Evolutionary conservation across 805 yeast species (phyloP), one percentile per base, ranked within the genome.

Genomic region (Trichomonascus vanleenenianus): DNA sequence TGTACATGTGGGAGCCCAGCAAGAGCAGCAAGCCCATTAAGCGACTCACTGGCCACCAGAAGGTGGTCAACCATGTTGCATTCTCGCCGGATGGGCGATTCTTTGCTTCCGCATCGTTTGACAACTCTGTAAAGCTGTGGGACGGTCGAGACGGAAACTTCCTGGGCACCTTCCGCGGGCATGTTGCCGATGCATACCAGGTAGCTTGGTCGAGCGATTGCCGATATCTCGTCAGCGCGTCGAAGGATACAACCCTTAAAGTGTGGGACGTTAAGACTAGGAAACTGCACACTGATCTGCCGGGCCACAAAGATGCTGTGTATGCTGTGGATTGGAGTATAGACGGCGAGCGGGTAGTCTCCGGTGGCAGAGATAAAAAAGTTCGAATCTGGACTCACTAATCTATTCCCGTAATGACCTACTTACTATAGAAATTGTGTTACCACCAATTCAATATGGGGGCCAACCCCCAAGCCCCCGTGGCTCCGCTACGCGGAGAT

Each of bases 171-270:
- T 79, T 93, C 58, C 72, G 98, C 53, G 98, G 98, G 1, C 98
- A 93, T 62, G 98, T 93, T 48, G 96, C 97, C 0, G 87, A 97
- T 2, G 98, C 93, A 0, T 93, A 93, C 63, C 97, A 91, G 66
- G 87, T 95, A 3, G 86, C 97, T 0, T 93, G 98, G 98, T 87
- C 96, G 2, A 82, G 96, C 1, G 98, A 93, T 60, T 85, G 91
- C 63, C 72, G 98, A 55, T 68, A 91, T 32, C 69, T 93, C 46
- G 98, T 88, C 8, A 84, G 95, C 59, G 85, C 96, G 64, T 88
- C 97, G 11, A 91, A 91, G 61, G 97, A 91, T 64, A 89, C 97
- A 1, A 91, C 97, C 1, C 73, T 91, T 59, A 91, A 91, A 64
- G 95, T 91, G 2, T 91, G 97, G 97, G 97, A 91, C 60, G 80